These are phyloP conservation scores for Ananas comosus DNA, from an alignment of 176 grass and related monocot species.

Conservation along the genomic window DNA sequence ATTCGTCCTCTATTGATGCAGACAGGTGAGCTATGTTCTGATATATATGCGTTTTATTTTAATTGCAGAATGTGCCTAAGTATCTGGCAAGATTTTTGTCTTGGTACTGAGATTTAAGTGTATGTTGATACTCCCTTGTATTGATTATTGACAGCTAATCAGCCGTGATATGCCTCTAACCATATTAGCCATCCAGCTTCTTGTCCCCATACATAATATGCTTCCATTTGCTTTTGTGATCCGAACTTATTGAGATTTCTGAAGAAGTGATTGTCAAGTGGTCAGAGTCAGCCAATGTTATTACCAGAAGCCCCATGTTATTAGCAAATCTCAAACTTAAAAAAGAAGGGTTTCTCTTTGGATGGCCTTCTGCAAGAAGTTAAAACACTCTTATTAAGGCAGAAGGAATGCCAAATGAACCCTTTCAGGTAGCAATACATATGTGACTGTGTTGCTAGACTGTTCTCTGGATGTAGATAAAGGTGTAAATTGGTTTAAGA, in stretches of 20 bases:
- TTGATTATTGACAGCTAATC: background rate
- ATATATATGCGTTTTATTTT: background rate
- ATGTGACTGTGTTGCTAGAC: too few species aligned
- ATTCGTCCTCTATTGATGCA: conserved; percentile 26
- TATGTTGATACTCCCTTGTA: background rate
- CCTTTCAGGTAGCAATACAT: background rate
- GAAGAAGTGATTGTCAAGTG: too few species aligned
- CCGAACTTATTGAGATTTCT: too few species aligned
- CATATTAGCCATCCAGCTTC: background rate
- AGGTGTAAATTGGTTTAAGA: background rate
- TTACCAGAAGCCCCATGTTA: background rate
- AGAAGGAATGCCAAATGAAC: background rate
- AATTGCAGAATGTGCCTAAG: background rate
- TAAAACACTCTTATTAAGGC: background rate
- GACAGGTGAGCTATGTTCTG: conserved; percentile 50
- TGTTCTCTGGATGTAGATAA: too few species aligned
- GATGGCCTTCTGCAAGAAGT: background rate
- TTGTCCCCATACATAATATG: too few species aligned
- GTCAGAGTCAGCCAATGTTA: too few species aligned
- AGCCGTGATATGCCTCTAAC: background rate
- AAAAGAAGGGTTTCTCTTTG: background rate
- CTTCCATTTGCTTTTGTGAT: too few species aligned
- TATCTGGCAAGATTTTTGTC: too few species aligned
- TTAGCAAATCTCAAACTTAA: background rate
- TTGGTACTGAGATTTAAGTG: background rate